Evolutionary conservation across 2,329 filamentous ascomycete species (phyloP).

Genomic region (Passalora sequoiae): DNA sequence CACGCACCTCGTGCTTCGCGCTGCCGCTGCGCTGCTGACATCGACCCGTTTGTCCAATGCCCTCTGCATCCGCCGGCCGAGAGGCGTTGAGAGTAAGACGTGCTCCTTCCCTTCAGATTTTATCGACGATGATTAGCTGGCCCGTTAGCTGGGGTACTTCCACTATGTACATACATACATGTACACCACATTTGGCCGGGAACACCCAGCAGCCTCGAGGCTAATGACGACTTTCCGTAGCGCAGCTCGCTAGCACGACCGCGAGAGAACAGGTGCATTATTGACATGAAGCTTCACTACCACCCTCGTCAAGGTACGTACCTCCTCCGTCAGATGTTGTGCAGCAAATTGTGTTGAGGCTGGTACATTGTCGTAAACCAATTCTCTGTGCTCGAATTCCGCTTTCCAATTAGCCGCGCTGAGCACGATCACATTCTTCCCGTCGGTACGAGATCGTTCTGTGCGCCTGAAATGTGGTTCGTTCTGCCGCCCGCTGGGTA

Average conservation of each 20-base stretch:
- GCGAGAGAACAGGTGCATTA: constrained; percentile 12
- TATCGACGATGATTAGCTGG: constrained; percentile 23
- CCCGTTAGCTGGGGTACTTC: constrained; percentile 20
- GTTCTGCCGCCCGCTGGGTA: too few species aligned
- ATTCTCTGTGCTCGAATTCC: background rate
- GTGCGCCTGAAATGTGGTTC: constrained; percentile 2
- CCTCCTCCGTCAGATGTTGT: constrained; percentile 16
- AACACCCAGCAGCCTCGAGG: constrained; percentile 13
- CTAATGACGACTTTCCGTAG: constrained; percentile 26
- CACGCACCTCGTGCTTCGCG: background rate
- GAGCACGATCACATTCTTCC: background rate
- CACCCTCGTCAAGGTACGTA: constrained; percentile 17
- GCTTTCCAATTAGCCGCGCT: background rate
- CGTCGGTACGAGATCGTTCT: constrained; percentile 5
- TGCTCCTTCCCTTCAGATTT: constrained; percentile 13
- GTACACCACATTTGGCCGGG: constrained; percentile 10
- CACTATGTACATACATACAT: too few species aligned
- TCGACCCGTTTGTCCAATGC: too few species aligned
- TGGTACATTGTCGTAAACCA: constrained; percentile 14
- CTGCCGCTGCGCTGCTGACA: background rate
- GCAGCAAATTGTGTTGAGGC: constrained; percentile 10
- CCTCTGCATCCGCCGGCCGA: background rate
- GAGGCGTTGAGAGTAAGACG: constrained; percentile 20
- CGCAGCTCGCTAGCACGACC: constrained; percentile 7
- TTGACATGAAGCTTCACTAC: constrained; percentile 21